Base-by-base conservation (phyloP, 441 rosid species). In the Viola pubescens region DNA sequence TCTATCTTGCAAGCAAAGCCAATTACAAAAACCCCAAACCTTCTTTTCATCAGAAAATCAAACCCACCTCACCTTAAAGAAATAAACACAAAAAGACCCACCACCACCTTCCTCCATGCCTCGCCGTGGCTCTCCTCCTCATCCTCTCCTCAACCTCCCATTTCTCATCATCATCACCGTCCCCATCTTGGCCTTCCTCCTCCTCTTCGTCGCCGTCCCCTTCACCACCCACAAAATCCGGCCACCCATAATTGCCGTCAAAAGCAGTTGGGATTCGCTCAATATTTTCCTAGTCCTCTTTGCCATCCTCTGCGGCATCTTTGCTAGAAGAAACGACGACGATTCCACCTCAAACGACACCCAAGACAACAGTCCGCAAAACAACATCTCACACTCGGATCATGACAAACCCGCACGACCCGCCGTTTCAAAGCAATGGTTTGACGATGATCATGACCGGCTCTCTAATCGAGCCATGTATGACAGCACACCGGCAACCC, bases 241-340 rank as follows among this genome's bases (percentile, higher is more conserved):
- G 12, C 79, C 85, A 11, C 76, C 85, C 19, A 11, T 43, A 12
- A n/a, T 66, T 1, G 74, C 76, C 0, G 78, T 83, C 42, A 83
- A 77, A 75, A 76, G 66, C 60, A 76, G 90, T 44, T 87, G 86
- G 95, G 95, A 87, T 53, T 75, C 89, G 0, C 69, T 87, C 56
- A 87, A 76, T 62, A 55, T 87, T 7, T 46, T 81, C 12, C 76
- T 89, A 8, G 92, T 89, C 34, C 60, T 85, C 63, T 78, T 85
- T 53, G 90, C 97, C 3, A 81, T 89, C 41, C 58, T 89, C 16
- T 83, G 82, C 59, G 97, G 97, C 61, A 63, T 89, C 26, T 75
- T 87, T 45, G 90, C 90, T 0, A 68, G 78, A 56, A 44, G 71
- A 70, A 70, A 77, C 65, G 89, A 80, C 69, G 87, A 81, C 10